These are phyloP conservation scores for Daldinia loculata DNA, from an alignment of 495 filamentous ascomycete species.

Conservation along the genomic window DNA sequence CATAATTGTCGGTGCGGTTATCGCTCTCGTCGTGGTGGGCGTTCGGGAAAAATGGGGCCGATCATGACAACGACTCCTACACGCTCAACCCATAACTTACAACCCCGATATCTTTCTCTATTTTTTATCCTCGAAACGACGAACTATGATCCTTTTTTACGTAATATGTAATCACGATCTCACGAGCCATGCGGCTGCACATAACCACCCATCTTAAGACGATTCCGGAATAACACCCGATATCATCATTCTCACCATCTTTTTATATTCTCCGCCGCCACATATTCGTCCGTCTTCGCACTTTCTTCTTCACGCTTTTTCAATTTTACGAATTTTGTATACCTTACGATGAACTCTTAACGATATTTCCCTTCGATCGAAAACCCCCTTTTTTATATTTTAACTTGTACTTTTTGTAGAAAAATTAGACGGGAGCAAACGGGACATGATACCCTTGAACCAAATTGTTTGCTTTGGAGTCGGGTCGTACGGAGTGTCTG, in stretches of 20 bases:
- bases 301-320: slow-evolving; percentile 13
- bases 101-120: slow-evolving; percentile 16
- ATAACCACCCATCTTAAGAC: slow-evolving; percentile 19
- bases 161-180: slow-evolving; percentile 45
- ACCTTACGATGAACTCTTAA: slow-evolving; percentile 27
- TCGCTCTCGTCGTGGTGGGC: slow-evolving; percentile 70
- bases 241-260: slow-evolving; percentile 17
- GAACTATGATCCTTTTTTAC: slow-evolving; percentile 34
- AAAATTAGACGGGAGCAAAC: slow-evolving; percentile 38
- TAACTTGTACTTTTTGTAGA: slow-evolving; percentile 17
- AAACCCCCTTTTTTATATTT: neutral
- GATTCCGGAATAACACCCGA: slow-evolving; percentile 18
- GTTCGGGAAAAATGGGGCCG: slow-evolving; percentile 51
- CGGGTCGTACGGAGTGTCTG: slow-evolving; percentile 14
- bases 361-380: slow-evolving; percentile 8
- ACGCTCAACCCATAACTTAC: slow-evolving; percentile 13
- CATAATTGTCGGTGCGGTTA: slow-evolving; percentile 76
- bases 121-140: slow-evolving; percentile 33
- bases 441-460: slow-evolving; percentile 41
- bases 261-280: slow-evolving; percentile 13
- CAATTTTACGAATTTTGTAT: slow-evolving; percentile 24
- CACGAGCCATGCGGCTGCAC: slow-evolving; percentile 39
- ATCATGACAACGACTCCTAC: slow-evolving; percentile 17
- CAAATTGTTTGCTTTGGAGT: slow-evolving; percentile 39
- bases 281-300: slow-evolving; percentile 13